phyloP scores from a whole-genome alignment of 208 protist species.

The Phytomonas francai region DNA sequence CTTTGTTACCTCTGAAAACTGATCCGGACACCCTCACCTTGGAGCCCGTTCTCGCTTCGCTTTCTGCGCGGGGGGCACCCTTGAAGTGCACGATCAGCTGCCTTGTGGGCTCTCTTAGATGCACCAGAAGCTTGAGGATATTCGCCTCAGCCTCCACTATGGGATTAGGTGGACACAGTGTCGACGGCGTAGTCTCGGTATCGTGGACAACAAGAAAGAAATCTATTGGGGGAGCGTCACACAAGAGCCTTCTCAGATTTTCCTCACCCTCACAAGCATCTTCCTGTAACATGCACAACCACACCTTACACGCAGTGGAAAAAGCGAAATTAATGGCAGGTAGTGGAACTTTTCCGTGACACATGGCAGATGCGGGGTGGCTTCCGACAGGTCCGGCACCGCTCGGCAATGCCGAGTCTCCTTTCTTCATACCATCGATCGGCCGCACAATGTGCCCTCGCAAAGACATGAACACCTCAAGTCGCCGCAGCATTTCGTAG shows the following conservation, averaged over 20 bases:
- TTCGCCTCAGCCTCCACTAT: no score
- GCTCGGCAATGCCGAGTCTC: neutral
- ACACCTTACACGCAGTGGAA: conserved; percentile 27
- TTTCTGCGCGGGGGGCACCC: no score
- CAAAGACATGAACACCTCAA: conserved; percentile 70
- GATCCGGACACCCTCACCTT: conserved; percentile 25
- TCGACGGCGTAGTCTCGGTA: neutral
- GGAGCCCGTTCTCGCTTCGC: no score
- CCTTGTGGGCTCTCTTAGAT: no score
- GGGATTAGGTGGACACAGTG: neutral
- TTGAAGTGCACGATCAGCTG: no score
- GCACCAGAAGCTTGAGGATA: no score
- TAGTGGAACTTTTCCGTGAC: neutral
- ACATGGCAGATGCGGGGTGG: no score
- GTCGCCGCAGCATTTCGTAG: conserved; percentile 44
- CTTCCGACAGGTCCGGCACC: no score
- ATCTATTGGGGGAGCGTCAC: conserved; percentile 16
- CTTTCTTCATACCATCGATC: conserved; percentile 26
- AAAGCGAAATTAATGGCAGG: conserved; percentile 14
- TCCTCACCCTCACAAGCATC: conserved; percentile 24
- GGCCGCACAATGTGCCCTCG: conserved; percentile 52
- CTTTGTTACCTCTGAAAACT: conserved; percentile 37
- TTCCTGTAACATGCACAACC: conserved; percentile 62
- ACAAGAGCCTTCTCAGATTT: conserved; percentile 15
- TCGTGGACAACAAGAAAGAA: neutral